Evolutionary conservation across 1,139 yeast species (phyloP), one percentile per base, ranked within the genome.

Genomic region (Candida neerlandica): DNA sequence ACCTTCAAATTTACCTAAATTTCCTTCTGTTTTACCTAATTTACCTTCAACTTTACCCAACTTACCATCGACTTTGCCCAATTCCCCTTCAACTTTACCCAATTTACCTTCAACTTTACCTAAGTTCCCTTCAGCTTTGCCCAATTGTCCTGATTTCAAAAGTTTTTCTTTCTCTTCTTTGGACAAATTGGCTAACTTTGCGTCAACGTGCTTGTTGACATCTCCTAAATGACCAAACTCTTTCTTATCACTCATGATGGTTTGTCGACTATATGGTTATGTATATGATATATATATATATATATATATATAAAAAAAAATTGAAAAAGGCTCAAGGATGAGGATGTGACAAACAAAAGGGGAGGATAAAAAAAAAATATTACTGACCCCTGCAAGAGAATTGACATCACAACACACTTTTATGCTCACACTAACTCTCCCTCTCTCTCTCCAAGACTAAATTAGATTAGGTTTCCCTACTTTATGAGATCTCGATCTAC

Each of bases 141-240:
- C 43, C 9, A 32, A 16, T 19, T 21, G 10, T 32, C 47, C 21
- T 27, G 16, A 32, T 42, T 30, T 33, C 21, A 15, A 23, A 19
- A 26, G 33, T 32, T 45, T 47, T 29, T 38, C 26, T n/a, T 32
- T 44, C 9, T 29, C 46, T 21, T 43, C 39, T 4, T 37, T 37
- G n/a, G 41, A 26, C 26, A 32, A 41, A 41, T 23, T 34, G 9
- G 15, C 27, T 19, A 15, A 50, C 41, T 37, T 29, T 21, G 21
- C 45, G 45, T 46, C 43, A 26, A 44, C 19, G 41, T 47, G 23
- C 42, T 52, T 52, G 18, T 48, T 43, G 11, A 55, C 40, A 32
- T 55, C 57, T 35, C 58, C 58, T 38, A 55, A 54, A 45, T 55
- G 57, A 45, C 58, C 58, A 39, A 55, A 55, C 41, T 52, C 56